Conservation (phyloP, 164 flowering plant species). For the Hamamelis virginiana region DNA sequence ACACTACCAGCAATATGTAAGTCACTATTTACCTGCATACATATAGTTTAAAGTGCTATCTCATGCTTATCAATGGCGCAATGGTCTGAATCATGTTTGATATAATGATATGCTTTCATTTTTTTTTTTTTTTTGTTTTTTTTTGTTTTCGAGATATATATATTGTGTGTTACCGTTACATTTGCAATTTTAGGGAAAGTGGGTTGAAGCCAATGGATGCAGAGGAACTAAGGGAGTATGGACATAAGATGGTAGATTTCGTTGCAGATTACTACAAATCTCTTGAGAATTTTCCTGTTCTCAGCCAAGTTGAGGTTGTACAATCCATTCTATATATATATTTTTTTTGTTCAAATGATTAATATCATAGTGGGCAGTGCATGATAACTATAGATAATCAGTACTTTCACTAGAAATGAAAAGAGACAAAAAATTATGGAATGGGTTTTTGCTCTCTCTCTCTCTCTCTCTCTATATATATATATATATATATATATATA, state of each 20-base stretch:
- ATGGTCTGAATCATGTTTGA: no score
- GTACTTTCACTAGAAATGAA: constrained; percentile 1
- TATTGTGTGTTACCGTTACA: neutral
- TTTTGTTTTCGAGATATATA: no score
- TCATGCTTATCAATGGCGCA: no score
- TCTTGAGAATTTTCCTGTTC: constrained; percentile 77
- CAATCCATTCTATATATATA: neutral
- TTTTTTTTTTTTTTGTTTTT: neutral
- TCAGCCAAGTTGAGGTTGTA: constrained; percentile 86
- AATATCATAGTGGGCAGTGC: no score
- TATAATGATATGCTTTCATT: neutral
- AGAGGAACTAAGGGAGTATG: constrained; percentile 85
- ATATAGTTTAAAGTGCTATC: no score
- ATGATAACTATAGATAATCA: neutral
- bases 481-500: no score
- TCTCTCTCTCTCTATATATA: no score
- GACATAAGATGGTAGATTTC: constrained; percentile 88
- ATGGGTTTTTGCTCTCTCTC: neutral
- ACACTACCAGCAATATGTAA: no score
- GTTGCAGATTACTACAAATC: constrained; percentile 84
- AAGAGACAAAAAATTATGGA: neutral
- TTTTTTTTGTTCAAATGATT: no score
- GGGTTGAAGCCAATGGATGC: constrained; percentile 88
- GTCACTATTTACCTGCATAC: no score
- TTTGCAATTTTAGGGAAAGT: constrained; percentile 35